These are phyloP conservation scores for Phylloporus arenicola DNA, from an alignment of 768 basidiomycete species.

Conservation along the genomic window DNA sequence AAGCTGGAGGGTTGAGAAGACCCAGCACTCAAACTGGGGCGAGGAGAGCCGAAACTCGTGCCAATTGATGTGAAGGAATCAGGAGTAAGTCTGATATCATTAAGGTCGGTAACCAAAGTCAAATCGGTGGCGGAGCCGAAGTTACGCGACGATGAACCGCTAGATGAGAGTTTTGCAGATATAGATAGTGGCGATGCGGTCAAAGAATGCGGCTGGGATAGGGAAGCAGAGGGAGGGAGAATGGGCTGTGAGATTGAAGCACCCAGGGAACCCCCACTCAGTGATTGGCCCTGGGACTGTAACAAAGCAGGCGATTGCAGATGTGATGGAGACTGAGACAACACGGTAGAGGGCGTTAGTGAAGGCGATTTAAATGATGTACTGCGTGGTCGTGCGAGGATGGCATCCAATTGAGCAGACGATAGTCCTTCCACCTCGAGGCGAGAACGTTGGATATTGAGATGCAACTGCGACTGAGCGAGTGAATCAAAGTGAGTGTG, in stretches of 20 bases:
- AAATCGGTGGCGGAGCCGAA: conserved; percentile 17
- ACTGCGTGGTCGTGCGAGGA: conserved; percentile 19
- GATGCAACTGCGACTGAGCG: conserved; percentile 20
- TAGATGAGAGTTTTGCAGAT: conserved; percentile 21
- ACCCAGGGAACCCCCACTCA: conserved; percentile 13
- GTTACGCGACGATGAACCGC: conserved; percentile 17
- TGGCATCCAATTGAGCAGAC: conserved; percentile 25
- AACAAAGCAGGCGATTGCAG: conserved; percentile 11
- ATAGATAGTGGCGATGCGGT: conserved; percentile 23
- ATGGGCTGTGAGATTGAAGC: conserved; percentile 19
- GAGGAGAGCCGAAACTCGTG: conserved; percentile 23
- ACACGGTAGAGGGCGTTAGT: conserved; percentile 9
- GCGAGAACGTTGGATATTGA: conserved; percentile 25
- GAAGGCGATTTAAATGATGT: conserved; percentile 25
- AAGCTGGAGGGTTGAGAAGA: conserved; percentile 29
- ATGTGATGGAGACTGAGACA: conserved; percentile 22
- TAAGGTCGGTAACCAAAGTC: conserved; percentile 23
- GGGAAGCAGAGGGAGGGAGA: conserved; percentile 16
- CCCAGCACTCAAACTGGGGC: conserved; percentile 22
- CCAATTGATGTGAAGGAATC: conserved; percentile 25
- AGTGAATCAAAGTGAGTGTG: conserved; percentile 21
- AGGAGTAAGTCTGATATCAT: conserved; percentile 20
- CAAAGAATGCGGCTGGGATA: conserved; percentile 27
- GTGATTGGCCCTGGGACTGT: conserved; percentile 17
- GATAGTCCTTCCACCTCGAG: conserved; percentile 24